phyloP scores from a whole-genome alignment of 1,284 basidiomycete species.

The Fistulina hepatica region DNA sequence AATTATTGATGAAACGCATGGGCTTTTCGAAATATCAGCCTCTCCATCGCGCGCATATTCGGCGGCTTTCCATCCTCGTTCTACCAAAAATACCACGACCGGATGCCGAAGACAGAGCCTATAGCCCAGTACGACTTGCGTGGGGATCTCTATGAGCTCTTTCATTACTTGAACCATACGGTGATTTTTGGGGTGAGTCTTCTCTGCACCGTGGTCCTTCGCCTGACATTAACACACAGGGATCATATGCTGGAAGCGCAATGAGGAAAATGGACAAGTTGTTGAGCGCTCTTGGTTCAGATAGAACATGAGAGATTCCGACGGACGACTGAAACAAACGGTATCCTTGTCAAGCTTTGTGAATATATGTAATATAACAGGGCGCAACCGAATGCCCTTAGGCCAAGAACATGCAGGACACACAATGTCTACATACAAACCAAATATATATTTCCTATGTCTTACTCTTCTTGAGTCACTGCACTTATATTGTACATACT shows the following conservation, averaged over 20 bases:
- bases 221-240: slow-evolving; percentile 27
- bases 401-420: too few relatives aligned
- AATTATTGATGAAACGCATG: neutral
- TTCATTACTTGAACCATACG: slow-evolving; percentile 82
- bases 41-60: slow-evolving; percentile 78
- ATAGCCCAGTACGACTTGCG: slow-evolving; percentile 59
- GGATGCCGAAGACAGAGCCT: slow-evolving; percentile 61
- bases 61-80: slow-evolving; percentile 68
- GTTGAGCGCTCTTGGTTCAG: slow-evolving; percentile 34
- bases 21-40: slow-evolving; percentile 36
- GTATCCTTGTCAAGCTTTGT: too few relatives aligned
- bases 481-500: too few relatives aligned
- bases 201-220: neutral
- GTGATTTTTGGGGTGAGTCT: slow-evolving; percentile 57
- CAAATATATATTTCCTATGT: too few relatives aligned
- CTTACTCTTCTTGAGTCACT: too few relatives aligned
- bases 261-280: slow-evolving; percentile 47
- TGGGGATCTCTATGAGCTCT: slow-evolving; percentile 70
- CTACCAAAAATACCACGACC: slow-evolving; percentile 62
- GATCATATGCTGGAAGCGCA: slow-evolving; percentile 46
- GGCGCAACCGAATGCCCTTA: too few relatives aligned
- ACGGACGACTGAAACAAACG: slow-evolving; percentile 16
- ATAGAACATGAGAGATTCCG: too few relatives aligned
- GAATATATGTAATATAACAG: too few relatives aligned
- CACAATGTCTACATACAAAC: too few relatives aligned